Evolutionary conservation across 257 asterid species (phyloP), one percentile per base, ranked within the genome.

Genomic region (Cynanchum wilfordii): DNA sequence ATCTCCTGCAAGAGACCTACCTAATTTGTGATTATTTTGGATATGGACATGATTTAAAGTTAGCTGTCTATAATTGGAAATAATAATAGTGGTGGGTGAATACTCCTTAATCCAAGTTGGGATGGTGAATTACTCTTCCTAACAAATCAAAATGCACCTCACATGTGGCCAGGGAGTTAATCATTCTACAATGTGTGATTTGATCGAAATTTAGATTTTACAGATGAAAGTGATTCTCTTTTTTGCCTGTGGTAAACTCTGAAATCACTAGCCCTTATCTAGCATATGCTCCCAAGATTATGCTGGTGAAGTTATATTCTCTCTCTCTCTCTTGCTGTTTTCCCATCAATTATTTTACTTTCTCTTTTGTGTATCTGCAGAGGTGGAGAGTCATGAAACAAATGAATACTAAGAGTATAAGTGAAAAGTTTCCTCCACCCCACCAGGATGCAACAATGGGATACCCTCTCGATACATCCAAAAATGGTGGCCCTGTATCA

Each of bases 371-470:
- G 6, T 56, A 72, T 75, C 2, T 83, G 68, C 92, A 92, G 98
- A 85, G 91, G 81, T 77, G 89, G 90, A 84, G 96, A 81, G 70
- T 79, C n/a, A 80, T 86, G 87, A 73, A 89, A 55, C 85, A 85
- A 72, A 78, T 78, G 27, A 87, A 83, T 71, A 83, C 82, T 33
- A 88, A 86, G 90, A 85, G 94, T 81, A 90, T 86, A 87, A 87
- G 92, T 7, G 98, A 90, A 65, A 92, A 90, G 77, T 92, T 92
- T 70, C 96, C 96, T 47, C 98, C 98, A 2, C 98, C 98, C 5
- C 98, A 92, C 81, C 94, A 88, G 59, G 98, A 92, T 58, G 98
- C 95, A 42, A 83, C 88, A 65, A 89, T 86, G 12, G 97, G 93
- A 51, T 73, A 84, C 79, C 86, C 79, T 54, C 79, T 76, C 7